These are phyloP conservation scores for Linnemannia hyalina DNA, from an alignment of 192 early-diverging fungal species.

Conservation along the genomic window DNA sequence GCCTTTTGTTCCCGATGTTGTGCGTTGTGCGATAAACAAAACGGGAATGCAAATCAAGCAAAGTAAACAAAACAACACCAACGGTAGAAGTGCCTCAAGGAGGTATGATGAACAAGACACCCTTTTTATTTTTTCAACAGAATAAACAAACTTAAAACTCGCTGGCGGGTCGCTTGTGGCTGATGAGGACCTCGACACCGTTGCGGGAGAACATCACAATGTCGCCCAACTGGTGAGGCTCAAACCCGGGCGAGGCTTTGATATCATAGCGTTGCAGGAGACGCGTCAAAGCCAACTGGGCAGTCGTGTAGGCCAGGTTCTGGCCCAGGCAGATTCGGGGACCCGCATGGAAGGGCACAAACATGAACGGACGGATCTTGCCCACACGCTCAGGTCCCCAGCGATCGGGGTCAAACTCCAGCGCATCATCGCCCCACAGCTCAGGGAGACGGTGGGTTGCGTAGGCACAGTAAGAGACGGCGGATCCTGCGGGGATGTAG, in stretches of 20 bases:
- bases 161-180: constrained; percentile 11
- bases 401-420: constrained; percentile 69
- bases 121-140: neutral
- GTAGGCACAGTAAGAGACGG: constrained; percentile 43
- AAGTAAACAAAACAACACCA: neutral
- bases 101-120: too few species aligned
- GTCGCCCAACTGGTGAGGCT: constrained; percentile 23
- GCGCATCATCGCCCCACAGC: constrained; percentile 70
- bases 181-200: constrained; percentile 33
- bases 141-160: constrained; percentile 12
- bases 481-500: constrained; percentile 58
- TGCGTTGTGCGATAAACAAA: neutral
- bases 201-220: constrained; percentile 55
- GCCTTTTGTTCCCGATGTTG: neutral
- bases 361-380: constrained; percentile 56
- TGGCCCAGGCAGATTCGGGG: constrained; percentile 67
- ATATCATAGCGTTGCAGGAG: constrained; percentile 45
- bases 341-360: constrained; percentile 65
- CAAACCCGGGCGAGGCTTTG: constrained; percentile 30
- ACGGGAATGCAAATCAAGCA: neutral
- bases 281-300: constrained; percentile 44
- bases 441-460: constrained; percentile 41
- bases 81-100: neutral
- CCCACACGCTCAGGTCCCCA: constrained; percentile 57
- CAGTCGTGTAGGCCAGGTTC: constrained; percentile 61